Conservation (phyloP, 176 grass and related monocot genomes). For the Ampelocalamus luodianensis region DNA sequence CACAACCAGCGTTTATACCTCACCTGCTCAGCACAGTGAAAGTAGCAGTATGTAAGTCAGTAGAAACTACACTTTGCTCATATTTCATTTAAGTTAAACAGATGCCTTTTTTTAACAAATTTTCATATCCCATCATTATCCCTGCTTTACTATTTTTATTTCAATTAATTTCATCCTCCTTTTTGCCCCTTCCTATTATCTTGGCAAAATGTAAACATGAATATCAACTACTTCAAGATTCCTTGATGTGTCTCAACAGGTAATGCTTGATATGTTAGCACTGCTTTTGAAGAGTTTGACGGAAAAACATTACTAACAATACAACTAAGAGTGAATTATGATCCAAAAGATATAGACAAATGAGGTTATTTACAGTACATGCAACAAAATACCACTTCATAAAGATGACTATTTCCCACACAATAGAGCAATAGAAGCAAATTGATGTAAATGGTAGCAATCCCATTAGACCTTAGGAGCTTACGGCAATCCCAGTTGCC, state of each 20-base stretch:
- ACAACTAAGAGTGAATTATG: no score
- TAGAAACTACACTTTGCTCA: conserved; percentile 12
- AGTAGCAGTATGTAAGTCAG: conserved; percentile 10
- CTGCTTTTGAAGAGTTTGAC: neutral
- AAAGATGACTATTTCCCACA: no score
- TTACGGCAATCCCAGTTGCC: no score
- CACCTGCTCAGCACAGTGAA: conserved; percentile 66
- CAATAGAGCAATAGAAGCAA: no score
- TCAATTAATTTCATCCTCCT: neutral
- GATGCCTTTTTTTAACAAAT: conserved; percentile 8
- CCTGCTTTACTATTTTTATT: conserved; percentile 29
- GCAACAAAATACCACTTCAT: no score
- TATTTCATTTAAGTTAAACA: neutral
- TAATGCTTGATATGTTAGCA: conserved; percentile 24
- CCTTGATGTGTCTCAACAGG: conserved; percentile 15
- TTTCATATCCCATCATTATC: conserved; percentile 3
- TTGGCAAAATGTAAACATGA: conserved; percentile 3
- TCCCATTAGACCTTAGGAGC: no score
- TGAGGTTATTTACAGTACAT: no score
- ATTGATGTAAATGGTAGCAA: no score
- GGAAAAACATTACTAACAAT: neutral
- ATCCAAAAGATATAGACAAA: no score
- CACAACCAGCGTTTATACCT: conserved; percentile 93
- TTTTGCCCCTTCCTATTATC: neutral
- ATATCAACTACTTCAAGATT: conserved; percentile 12